phyloP scores from a whole-genome alignment of 192 early-diverging fungal genomes.

The Geranomyces michiganensis region DNA sequence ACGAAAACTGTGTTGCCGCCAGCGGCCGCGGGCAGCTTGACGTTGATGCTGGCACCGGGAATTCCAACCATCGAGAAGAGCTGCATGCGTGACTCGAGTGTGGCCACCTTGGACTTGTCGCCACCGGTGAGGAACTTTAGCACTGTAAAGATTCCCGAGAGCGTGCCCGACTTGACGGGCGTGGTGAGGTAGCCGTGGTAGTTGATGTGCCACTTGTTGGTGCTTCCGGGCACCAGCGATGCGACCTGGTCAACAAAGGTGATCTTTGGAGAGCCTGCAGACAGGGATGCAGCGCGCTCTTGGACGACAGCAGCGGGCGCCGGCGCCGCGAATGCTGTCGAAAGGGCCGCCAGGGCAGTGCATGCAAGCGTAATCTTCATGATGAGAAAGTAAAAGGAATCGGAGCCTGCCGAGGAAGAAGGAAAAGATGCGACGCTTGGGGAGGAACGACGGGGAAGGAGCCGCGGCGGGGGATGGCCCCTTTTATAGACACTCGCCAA shows the following conservation, averaged over 20 bases:
- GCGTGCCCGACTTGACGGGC: not conserved
- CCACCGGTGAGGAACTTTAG: conserved; percentile 19
- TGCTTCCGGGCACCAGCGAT: not conserved
- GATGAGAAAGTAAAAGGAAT: too few species aligned
- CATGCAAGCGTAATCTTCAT: too few species aligned
- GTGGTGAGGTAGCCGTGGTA: conserved; percentile 21
- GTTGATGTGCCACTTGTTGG: conserved; percentile 11
- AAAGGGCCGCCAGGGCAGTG: too few species aligned
- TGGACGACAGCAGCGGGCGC: too few species aligned
- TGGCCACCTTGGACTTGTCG: not conserved
- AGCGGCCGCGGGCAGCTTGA: conserved; percentile 10
- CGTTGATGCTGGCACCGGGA: conserved; percentile 1
- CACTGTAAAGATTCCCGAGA: not conserved
- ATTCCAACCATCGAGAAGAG: conserved; percentile 11
- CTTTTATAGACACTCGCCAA: too few species aligned
- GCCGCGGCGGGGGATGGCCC: too few species aligned
- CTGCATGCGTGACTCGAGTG: conserved; percentile 15
- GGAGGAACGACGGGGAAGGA: too few species aligned
- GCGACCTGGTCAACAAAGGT: conserved; percentile 20
- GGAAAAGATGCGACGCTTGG: too few species aligned
- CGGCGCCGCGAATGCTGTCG: too few species aligned
- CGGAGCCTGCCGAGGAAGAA: too few species aligned
- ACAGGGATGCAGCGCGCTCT: too few species aligned
- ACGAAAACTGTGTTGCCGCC: not conserved
- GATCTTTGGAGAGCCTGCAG: too few species aligned